Evolutionary conservation across 345 rosid species (phyloP), one percentile per base, ranked within the genome.

Genomic region (Dimocarpus longan): DNA sequence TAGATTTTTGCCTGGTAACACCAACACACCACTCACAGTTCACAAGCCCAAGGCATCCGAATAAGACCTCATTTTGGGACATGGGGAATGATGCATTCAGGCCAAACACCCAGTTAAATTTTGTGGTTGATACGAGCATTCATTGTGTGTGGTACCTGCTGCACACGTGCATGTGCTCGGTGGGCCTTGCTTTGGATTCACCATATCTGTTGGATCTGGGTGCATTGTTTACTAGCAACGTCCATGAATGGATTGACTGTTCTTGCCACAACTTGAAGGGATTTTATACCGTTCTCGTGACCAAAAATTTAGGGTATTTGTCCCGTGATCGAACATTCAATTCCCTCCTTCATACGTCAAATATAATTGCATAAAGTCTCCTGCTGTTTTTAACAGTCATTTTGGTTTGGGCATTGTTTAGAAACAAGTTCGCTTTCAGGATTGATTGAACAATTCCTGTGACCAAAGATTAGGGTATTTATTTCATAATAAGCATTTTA

Each of bases 161-260:
- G 76, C 82, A 57, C 80, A 65, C 79, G 83, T 85, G 85, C 83
- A 77, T 74, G 69, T 82, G 82, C 60, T 28, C 21, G 48, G 70
- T 71, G 70, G 79, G 79, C 56, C 72, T 40, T 39, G 28, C 15
- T 19, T 32, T 79, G 46, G 76, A 42, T 52, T 48, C 1, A 60
- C 32, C 70, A 60, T 24, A 48, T 59, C 68, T 46, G 21, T n/a
- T 75, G 54, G 42, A 12, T 9, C 11, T 28, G 9, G 4, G 66
- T 48, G 19, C 32, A 5, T 73, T 11, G 16, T 21, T 39, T 60
- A 56, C 70, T 66, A 60, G 52, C 77, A 66, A 65, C 6, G 21
- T 76, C 15, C 15, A 4, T 68, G 79, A 22, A 52, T 19, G 28
- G 28, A 60, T 19, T 8, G 1, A 46, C 52, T 32, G 68, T 6